Base-by-base conservation (phyloP, 495 filamentous ascomycete genomes). In the Aspergillus nidulans region DNA sequence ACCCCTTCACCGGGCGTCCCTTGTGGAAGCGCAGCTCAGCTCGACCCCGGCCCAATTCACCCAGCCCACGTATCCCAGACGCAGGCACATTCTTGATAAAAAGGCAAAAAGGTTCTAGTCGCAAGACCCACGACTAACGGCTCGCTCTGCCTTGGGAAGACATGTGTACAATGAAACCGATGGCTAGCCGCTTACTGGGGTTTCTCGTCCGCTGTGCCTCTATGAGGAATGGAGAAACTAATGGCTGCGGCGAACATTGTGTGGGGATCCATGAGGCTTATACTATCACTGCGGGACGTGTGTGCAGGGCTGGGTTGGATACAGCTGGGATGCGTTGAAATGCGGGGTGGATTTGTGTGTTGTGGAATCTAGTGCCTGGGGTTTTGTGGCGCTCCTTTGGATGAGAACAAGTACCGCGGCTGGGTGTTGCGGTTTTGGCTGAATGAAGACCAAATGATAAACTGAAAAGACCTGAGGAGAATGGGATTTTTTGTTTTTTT, bases 381-480 rank as follows among this genome's bases (percentile, higher is more conserved):
- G 23, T 52, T 38, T 60, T 60, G 32, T 49, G 41, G 57, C 38
- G 43, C 53, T 48, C 40, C 46, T 40, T 40, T 57, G 49, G 47
- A 18, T 51, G 56, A 24, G 56, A 41, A 30, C 18, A 47, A 64
- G 66, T 65, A 70, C 70, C 67, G 69, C 68, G 64, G 66, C 55
- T 60, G 70, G 69, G 59, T 62, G 62, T 56, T 55, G 49, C 59
- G 44, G 32, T 47, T 62, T 54, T 61, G 65, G 44, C 53, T 61
- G 74, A 44, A 75, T 81, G 77, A 81, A 60, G 79, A 76, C 65
- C 64, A 60, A 67, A 65, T 60, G 57, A 60, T 64, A 74, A 74
- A 82, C 74, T 80, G 77, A 81, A 82, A 82, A 82, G 79, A 79
- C 69, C 80, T 83, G 80, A 83, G 79, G 71, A 77, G 70, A 73